These are phyloP conservation scores for Dioszegia hungarica DNA, from an alignment of 768 basidiomycete genomes.

Conservation along the genomic window DNA sequence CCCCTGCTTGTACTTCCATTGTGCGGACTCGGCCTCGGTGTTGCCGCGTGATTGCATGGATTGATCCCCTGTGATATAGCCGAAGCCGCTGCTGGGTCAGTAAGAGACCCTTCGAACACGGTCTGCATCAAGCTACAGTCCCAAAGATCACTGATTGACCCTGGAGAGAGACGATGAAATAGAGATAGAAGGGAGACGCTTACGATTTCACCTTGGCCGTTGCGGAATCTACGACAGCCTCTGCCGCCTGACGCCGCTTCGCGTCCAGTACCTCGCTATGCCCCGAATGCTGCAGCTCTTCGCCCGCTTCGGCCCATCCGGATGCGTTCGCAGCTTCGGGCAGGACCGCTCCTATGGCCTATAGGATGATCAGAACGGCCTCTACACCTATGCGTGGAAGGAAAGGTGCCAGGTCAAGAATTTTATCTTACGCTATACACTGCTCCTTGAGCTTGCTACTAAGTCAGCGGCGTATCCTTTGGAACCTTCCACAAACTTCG, in stretches of 20 bases:
- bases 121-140: not conserved
- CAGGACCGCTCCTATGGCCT: conserved; percentile 37
- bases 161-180: not conserved
- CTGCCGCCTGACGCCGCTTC: conserved; percentile 26
- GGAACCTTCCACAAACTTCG: not conserved
- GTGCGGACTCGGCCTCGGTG: conserved; percentile 40
- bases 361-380: not conserved
- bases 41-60: conserved; percentile 42
- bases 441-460: conserved; percentile 22
- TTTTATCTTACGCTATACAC: conserved; percentile 15
- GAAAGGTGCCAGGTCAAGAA: not conserved
- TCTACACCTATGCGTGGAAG: not conserved
- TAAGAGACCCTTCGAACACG: not conserved
- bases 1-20: conserved; percentile 43
- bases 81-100: conserved; percentile 25
- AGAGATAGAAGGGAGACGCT: not conserved
- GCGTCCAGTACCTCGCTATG: conserved; percentile 30
- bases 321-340: conserved; percentile 24
- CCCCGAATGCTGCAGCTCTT: conserved; percentile 21
- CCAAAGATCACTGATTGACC: too few relatives aligned
- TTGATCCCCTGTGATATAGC: conserved; percentile 42
- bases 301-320: conserved; percentile 25
- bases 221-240: conserved; percentile 28
- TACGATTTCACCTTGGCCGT: conserved; percentile 35
- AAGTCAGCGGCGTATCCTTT: not conserved